A percentile compares a stretch with the other conserved stretches of the same genome.
phyloP scores from a whole-genome alignment of 768 basidiomycete genomes.

The Leccinum imitatum region DNA sequence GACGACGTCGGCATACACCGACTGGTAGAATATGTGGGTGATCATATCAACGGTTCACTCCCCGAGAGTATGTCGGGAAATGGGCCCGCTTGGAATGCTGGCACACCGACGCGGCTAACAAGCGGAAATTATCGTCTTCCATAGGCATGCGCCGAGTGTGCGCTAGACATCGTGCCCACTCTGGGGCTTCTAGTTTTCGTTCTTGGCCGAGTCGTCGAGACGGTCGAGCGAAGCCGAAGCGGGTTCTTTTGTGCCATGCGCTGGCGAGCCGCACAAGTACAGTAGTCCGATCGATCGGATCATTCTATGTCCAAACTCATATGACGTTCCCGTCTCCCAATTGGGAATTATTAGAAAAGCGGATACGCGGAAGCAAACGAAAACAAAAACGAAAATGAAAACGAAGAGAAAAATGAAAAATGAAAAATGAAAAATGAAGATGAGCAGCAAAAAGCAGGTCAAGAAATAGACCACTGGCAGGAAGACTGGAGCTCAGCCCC shows the following conservation, averaged over 20 bases:
- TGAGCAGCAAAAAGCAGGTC: background rate
- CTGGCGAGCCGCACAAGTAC: background rate
- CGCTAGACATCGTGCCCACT: background rate
- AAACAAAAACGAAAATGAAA: background rate
- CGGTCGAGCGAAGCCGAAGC: slow-evolving; percentile 3
- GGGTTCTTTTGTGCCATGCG: background rate
- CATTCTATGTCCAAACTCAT: background rate
- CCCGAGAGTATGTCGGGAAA: background rate
- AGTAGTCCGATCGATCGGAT: slow-evolving; percentile 7
- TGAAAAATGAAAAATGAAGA: background rate
- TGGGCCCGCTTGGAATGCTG: slow-evolving; percentile 1
- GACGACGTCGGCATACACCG: background rate
- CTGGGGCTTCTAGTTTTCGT: background rate
- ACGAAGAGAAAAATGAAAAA: background rate
- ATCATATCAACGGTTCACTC: background rate
- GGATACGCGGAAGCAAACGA: background rate
- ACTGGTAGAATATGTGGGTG: background rate
- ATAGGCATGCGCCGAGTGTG: background rate
- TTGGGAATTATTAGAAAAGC: background rate
- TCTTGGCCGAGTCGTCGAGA: background rate
- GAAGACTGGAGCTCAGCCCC: background rate
- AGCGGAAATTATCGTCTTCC: slow-evolving; percentile 11
- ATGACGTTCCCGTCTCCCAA: slow-evolving; percentile 3
- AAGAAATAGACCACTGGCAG: background rate
- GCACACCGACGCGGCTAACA: background rate